These are phyloP conservation scores for Gaeumannomyces tritici DNA, from an alignment of 2,329 filamentous ascomycete genomes.

Conservation along the genomic window DNA sequence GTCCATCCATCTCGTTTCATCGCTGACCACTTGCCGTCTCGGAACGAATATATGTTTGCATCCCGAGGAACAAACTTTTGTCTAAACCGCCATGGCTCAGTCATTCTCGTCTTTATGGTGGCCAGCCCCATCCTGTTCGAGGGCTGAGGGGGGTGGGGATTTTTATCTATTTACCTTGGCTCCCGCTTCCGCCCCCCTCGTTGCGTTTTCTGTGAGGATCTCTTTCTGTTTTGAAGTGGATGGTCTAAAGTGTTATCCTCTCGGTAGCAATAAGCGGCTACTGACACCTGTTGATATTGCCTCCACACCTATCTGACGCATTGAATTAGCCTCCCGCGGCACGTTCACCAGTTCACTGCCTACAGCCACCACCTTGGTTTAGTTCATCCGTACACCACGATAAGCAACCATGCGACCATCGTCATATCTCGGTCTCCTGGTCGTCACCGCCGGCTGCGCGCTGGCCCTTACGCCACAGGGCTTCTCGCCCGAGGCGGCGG, in stretches of 20 bases:
- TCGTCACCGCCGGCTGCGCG: slow-evolving; percentile 8
- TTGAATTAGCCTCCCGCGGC: background rate
- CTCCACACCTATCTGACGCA: background rate
- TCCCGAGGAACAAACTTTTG: background rate
- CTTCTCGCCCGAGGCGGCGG: slow-evolving; percentile 24
- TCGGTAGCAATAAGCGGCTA: background rate
- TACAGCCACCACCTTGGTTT: background rate
- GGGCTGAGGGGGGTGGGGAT: background rate
- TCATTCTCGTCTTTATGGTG: background rate
- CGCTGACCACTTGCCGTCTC: background rate
- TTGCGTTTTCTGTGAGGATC: background rate
- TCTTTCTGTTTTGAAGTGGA: background rate
- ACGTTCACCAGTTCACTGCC: background rate
- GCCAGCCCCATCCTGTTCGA: background rate
- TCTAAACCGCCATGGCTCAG: background rate
- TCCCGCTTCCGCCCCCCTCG: background rate
- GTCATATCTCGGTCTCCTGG: slow-evolving; percentile 15
- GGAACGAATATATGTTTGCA: background rate
- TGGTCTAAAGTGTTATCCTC: background rate
- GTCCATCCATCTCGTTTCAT: background rate
- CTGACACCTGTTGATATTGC: background rate
- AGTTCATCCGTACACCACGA: background rate
- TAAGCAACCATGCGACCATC: slow-evolving; percentile 9
- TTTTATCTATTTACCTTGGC: background rate
- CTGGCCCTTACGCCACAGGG: slow-evolving; percentile 30